Evolutionary conservation across 1,284 basidiomycete species (phyloP).

Genomic region (Ustilago cynodontis): DNA sequence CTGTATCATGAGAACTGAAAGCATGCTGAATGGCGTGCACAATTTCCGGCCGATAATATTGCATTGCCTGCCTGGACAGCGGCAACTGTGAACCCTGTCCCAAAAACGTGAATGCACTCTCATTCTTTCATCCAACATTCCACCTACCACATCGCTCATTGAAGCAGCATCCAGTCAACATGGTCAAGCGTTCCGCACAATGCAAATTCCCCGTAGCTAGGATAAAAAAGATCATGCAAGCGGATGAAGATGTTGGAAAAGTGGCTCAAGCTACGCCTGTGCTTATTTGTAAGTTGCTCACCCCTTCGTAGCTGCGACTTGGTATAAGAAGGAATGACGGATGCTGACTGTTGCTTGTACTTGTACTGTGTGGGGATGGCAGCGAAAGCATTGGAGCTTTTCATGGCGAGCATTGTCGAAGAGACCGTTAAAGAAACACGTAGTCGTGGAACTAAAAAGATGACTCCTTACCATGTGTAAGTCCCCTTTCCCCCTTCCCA

Average conservation of each 20-base stretch:
- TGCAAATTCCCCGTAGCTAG: slow-evolving; percentile 75
- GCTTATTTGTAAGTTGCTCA: slow-evolving; percentile 87
- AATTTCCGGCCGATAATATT: slow-evolving; percentile 23
- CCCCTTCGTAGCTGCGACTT: neutral
- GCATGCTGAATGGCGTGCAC: neutral
- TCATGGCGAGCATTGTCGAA: slow-evolving; percentile 87
- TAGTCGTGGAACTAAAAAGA: slow-evolving; percentile 85
- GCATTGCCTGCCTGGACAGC: neutral
- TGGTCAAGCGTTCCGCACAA: slow-evolving; percentile 64
- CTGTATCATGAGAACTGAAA: neutral
- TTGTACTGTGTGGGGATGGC: slow-evolving; percentile 13
- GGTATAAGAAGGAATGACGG: neutral
- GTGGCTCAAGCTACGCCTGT: slow-evolving; percentile 96
- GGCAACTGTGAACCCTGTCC: slow-evolving; percentile 6
- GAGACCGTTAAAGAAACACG: slow-evolving; percentile 85
- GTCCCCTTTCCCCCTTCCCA: slow-evolving; percentile 70
- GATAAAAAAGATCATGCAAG: slow-evolving; percentile 99
- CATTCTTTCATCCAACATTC: neutral
- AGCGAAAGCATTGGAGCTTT: slow-evolving; percentile 97
- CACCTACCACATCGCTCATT: neutral
- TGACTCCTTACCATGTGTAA: slow-evolving; percentile 94
- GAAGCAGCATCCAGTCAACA: slow-evolving; percentile 22
- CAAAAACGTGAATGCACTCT: neutral
- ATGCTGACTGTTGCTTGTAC: no score
- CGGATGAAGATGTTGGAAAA: slow-evolving; percentile 99